Percentiles rank a stretch among this genome's conserved stretches.
Conservation (phyloP, 306 rosid species). For the Hylodesmum podocarpum region DNA sequence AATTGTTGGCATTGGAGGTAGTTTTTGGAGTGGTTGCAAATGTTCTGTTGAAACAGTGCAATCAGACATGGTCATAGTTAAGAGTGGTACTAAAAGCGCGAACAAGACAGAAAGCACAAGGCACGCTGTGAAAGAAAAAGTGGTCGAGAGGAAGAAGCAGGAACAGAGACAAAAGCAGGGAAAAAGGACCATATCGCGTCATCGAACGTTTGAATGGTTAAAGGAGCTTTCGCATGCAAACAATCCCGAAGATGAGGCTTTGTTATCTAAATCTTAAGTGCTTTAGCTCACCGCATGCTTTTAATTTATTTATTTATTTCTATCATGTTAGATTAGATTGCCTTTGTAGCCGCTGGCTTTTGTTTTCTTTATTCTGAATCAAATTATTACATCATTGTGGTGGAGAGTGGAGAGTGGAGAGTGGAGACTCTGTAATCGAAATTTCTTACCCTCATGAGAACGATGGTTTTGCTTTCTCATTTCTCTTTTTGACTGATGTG, state of each 20-base stretch:
- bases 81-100: conserved; percentile 25
- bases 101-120: conserved; percentile 25
- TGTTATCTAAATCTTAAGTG: conserved; percentile 25
- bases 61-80: conserved; percentile 27
- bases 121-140: conserved; percentile 48
- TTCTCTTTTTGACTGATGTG: conserved; percentile 7
- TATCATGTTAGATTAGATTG: background rate
- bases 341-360: background rate
- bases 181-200: conserved; percentile 57
- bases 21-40: conserved; percentile 55
- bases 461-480: background rate
- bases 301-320: background rate
- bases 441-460: conserved; percentile 22
- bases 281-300: conserved; percentile 8
- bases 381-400: background rate
- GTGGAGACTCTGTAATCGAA: conserved; percentile 29
- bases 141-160: conserved; percentile 46
- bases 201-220: conserved; percentile 68
- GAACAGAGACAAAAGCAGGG: conserved; percentile 40
- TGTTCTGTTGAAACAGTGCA: conserved; percentile 54
- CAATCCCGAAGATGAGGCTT: conserved; percentile 28
- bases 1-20: conserved; percentile 29
- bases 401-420: background rate
- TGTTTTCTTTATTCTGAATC: conserved; percentile 23
- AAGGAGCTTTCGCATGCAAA: conserved; percentile 56